Evolutionary conservation across 768 basidiomycete species (phyloP).

Genomic region (Cystofilobasidium capitatum): DNA sequence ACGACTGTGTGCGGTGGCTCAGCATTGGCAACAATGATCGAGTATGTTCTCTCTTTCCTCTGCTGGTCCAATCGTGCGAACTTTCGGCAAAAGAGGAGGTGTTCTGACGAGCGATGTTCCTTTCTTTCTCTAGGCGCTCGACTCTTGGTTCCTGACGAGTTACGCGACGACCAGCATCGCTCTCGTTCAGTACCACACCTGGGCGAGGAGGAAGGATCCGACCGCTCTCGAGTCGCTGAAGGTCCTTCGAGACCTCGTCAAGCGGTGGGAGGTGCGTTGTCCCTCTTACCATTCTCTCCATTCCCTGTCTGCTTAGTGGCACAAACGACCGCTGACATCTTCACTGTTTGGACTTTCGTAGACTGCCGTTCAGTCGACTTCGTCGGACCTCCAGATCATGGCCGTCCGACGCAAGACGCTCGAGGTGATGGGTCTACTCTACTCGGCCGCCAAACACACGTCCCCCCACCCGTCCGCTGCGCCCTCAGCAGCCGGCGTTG

Average conservation of each 20-base stretch:
- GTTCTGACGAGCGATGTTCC: not conserved
- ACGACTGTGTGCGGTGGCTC: conserved; percentile 82
- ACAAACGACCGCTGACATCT: not conserved
- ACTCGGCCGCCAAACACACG: conserved; percentile 83
- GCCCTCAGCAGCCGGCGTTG: conserved; percentile 39
- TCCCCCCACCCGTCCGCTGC: conserved; percentile 40
- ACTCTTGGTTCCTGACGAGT: conserved; percentile 22
- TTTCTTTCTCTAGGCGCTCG: not conserved
- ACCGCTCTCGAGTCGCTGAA: conserved; percentile 64
- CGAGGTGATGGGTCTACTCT: conserved; percentile 82
- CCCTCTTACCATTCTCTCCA: not conserved
- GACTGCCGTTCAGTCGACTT: conserved; percentile 15
- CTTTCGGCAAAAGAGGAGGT: not conserved
- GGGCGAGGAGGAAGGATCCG: conserved; percentile 69
- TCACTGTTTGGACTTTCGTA: too few species aligned
- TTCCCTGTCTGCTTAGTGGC: not conserved
- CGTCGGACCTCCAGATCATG: not conserved
- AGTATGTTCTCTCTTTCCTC: conserved; percentile 45
- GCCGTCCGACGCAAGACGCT: conserved; percentile 51
- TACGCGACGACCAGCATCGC: conserved; percentile 78
- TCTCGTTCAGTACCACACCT: conserved; percentile 71
- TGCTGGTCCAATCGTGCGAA: too few species aligned
- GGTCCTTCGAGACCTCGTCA: conserved; percentile 71
- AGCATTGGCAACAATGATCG: conserved; percentile 55
- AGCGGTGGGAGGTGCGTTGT: conserved; percentile 64